Evolutionary conservation across 2,329 filamentous ascomycete species (phyloP).

Genomic region (Colletotrichum spinosum): DNA sequence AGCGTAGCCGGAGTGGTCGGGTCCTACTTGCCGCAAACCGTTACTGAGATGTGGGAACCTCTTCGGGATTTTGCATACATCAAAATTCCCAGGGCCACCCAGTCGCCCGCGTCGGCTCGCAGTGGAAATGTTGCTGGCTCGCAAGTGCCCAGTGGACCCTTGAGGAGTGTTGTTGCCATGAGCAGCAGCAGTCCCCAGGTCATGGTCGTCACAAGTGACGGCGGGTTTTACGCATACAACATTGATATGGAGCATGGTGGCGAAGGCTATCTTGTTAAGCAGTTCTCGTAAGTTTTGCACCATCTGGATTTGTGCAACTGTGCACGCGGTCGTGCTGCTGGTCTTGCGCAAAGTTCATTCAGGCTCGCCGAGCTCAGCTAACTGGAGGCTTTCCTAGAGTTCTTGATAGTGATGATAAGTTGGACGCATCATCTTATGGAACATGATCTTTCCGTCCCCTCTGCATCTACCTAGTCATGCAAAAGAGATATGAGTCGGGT

Average conservation of each 20-base stretch:
- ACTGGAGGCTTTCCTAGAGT: slow-evolving; percentile 51
- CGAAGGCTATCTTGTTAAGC: slow-evolving; percentile 90
- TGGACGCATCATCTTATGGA: slow-evolving; percentile 61
- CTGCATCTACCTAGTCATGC: too few species aligned
- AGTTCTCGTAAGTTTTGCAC: slow-evolving; percentile 82
- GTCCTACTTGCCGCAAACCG: slow-evolving; percentile 90
- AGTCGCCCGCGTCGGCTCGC: slow-evolving; percentile 39
- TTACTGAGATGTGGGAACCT: slow-evolving; percentile 98
- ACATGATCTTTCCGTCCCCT: slow-evolving; percentile 39
- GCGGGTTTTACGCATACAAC: slow-evolving; percentile 93
- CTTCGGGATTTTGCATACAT: slow-evolving; percentile 96
- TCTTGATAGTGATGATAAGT: slow-evolving; percentile 66
- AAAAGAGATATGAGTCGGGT: too few species aligned
- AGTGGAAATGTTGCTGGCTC: slow-evolving; percentile 13
- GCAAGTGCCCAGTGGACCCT: slow-evolving; percentile 56
- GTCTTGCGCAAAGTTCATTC: neutral
- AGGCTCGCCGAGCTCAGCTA: slow-evolving; percentile 1
- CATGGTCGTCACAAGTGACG: slow-evolving; percentile 98
- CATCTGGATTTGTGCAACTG: neutral
- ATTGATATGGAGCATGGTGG: slow-evolving; percentile 95
- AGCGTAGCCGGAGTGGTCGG: slow-evolving; percentile 90
- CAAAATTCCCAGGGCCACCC: slow-evolving; percentile 78
- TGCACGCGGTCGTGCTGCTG: neutral
- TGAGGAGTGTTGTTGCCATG: slow-evolving; percentile 96
- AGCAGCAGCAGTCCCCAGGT: slow-evolving; percentile 94